Conservation (phyloP, 1,284 basidiomycete species). For the Tausonia pullulans region DNA sequence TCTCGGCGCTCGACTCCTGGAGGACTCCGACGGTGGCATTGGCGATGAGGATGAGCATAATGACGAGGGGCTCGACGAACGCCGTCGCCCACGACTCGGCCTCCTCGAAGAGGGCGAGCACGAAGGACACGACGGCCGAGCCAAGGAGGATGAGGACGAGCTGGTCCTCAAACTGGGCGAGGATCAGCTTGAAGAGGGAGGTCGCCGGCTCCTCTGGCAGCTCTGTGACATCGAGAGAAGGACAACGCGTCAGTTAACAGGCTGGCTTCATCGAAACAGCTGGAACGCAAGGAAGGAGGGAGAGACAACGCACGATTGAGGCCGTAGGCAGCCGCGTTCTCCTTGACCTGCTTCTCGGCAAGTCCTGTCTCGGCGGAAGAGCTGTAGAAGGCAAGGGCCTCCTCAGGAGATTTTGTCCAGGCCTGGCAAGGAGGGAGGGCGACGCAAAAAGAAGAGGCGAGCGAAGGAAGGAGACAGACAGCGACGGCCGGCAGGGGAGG, state of each 20-base stretch:
- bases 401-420: too few species aligned
- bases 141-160: constrained; percentile 86
- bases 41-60: constrained; percentile 82
- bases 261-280: background rate
- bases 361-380: background rate
- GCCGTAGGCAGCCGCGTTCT: constrained; percentile 68
- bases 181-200: constrained; percentile 81
- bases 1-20: constrained; percentile 88
- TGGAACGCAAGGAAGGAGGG: background rate
- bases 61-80: constrained; percentile 86
- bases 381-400: too few species aligned
- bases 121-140: constrained; percentile 80
- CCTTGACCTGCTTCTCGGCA: constrained; percentile 47
- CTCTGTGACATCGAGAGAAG: constrained; percentile 40
- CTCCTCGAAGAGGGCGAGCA: constrained; percentile 75
- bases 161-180: constrained; percentile 97
- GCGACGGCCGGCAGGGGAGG: too few species aligned
- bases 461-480: too few species aligned
- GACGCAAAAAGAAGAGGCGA: too few species aligned
- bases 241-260: background rate
- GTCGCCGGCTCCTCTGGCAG: constrained; percentile 82
- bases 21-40: constrained; percentile 91
- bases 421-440: too few species aligned
- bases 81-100: constrained; percentile 50
- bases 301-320: constrained; percentile 54